Conservation (phyloP, 257 asterid genomes). For the Penstemon newberryi region DNA sequence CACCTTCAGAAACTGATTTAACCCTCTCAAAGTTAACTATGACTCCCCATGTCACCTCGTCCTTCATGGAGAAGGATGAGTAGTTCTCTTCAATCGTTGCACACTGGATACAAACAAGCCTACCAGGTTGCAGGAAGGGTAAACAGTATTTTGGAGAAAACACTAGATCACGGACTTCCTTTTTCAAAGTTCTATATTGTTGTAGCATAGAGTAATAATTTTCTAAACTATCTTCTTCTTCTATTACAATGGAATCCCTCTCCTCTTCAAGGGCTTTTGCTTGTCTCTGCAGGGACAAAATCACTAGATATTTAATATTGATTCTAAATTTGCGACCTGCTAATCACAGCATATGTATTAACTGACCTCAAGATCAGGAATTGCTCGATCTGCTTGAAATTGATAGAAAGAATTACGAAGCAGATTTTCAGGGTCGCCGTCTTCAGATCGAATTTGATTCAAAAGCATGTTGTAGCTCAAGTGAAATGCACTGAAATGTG, state of each 20-base stretch:
- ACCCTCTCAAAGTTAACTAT: conserved; percentile 81
- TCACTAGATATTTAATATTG: conserved; percentile 20
- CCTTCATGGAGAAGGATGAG: conserved; percentile 65
- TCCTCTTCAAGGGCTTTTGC: conserved; percentile 71
- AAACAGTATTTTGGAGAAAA: conserved; percentile 79
- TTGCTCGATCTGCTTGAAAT: conserved; percentile 91
- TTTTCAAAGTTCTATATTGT: conserved; percentile 72
- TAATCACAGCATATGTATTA: conserved; percentile 18
- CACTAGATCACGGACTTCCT: conserved; percentile 60
- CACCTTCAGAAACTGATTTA: conserved; percentile 81
- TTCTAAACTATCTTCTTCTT: conserved; percentile 89
- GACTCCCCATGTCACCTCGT: conserved; percentile 87
- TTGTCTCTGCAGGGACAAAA: conserved; percentile 65
- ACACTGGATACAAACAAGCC: conserved; percentile 75
- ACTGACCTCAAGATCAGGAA: conserved; percentile 92
- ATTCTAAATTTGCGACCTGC: conserved; percentile 15
- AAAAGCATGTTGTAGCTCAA: conserved; percentile 94
- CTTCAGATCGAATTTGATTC: conserved; percentile 94
- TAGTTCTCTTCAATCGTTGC: conserved; percentile 49
- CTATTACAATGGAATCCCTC: conserved; percentile 79
- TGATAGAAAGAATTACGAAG: conserved; percentile 93
- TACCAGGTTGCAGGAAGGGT: conserved; percentile 94
- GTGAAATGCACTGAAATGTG: conserved; percentile 85
- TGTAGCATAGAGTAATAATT: conserved; percentile 78
- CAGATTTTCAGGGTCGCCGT: conserved; percentile 89